Base-by-base conservation (phyloP, 805 yeast species). In the Saccharomycopsis javanensis region DNA sequence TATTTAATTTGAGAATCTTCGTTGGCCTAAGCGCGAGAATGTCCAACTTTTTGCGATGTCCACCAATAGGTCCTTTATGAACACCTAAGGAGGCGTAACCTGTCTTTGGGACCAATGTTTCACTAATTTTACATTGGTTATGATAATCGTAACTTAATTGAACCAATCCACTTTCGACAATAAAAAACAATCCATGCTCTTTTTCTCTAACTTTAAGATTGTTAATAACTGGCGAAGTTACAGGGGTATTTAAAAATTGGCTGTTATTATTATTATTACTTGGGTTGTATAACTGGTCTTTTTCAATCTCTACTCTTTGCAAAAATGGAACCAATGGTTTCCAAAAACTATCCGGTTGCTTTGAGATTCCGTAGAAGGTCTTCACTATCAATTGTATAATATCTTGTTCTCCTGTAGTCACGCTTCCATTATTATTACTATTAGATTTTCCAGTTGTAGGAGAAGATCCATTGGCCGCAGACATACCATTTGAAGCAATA, bases 61-160 rank as follows among this genome's bases (percentile, higher is more conserved):
- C 48, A 67, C 55, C 79, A 71, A 56, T 72, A 71, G 27, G 48
- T 20, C 48, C 48, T 7, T 42, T 42, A n/a, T 42, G 48, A 18
- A 55, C 45, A n/a, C 62, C 72, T 51, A 80, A 64, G 61, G 86
- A 89, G 2, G 95, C 94, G 68, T 85, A 85, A 1, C 87, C 79
- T 0, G 92, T 85, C 58, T 86, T 79, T 4, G 94, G 89, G 55
- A 87, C 75, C 34, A 86, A 81, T 16, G 75, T 66, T 73, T 74
- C 72, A 68, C 71, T 67, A 67, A 81, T 55, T 56, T 65, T 58
- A 64, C 77, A 67, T 66, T 75, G 74, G n/a, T 38, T 46, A 64
- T 79, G 71, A 64, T 79, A 72, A 66, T 71, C 76, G 56, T 71
- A 77, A 45, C 74, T 83, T 64, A 74, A 71, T 58, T 71, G 73